Evolutionary conservation across 2,329 filamentous ascomycete genomes (phyloP).

Genomic region (Colletotrichum neosansevieriae): DNA sequence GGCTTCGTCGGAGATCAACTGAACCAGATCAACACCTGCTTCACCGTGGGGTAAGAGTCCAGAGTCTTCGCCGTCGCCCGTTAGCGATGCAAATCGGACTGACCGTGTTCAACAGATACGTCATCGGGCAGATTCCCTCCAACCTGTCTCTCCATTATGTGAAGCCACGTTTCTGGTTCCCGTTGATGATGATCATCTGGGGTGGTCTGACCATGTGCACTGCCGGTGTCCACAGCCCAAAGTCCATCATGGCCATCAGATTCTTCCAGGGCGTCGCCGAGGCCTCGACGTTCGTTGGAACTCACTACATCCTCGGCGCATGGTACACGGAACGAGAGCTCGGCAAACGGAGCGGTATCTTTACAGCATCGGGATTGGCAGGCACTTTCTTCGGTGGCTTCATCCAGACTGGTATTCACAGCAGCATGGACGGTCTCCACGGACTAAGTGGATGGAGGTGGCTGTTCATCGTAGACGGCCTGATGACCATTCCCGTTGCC

Average conservation of each 20-base stretch:
- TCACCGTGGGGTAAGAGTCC: constrained; percentile 54
- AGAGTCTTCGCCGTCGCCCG: too few species aligned
- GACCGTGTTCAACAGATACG: constrained; percentile 45
- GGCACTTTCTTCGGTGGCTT: constrained; percentile 72
- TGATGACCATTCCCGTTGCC: constrained; percentile 65
- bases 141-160: constrained; percentile 74
- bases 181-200: constrained; percentile 73
- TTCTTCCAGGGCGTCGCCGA: constrained; percentile 56
- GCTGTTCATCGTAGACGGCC: constrained; percentile 55
- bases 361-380: constrained; percentile 69
- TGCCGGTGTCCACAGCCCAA: constrained; percentile 62
- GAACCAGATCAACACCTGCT: constrained; percentile 66
- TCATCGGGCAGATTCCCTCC: constrained; percentile 70
- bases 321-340: constrained; percentile 74
- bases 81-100: not conserved
- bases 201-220: constrained; percentile 73
- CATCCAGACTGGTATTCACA: constrained; percentile 67
- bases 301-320: constrained; percentile 58
- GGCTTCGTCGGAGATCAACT: constrained; percentile 52
- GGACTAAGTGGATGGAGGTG: constrained; percentile 46
- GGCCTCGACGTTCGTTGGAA: constrained; percentile 56
- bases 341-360: constrained; percentile 73
- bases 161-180: constrained; percentile 73
- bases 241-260: constrained; percentile 64
- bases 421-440: constrained; percentile 57